Evolutionary conservation across 306 rosid species (phyloP).

Genomic region (Vigna nakashimae): DNA sequence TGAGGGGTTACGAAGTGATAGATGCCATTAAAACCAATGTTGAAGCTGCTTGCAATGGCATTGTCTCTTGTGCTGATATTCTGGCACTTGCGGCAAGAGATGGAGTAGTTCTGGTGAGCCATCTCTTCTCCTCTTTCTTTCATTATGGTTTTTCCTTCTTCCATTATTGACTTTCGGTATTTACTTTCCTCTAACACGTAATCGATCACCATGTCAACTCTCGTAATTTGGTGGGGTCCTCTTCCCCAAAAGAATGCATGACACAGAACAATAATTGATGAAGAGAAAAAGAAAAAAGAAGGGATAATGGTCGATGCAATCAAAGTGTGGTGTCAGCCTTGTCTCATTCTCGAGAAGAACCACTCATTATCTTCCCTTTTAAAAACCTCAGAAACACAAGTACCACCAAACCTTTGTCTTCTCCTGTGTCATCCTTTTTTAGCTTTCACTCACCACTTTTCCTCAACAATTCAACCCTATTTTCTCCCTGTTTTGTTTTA

Average conservation of each 20-base stretch:
- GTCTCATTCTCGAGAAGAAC: slow-evolving; percentile 19
- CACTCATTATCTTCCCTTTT: background rate
- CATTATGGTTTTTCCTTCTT: background rate
- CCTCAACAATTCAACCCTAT: background rate
- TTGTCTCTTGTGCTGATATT: slow-evolving; percentile 86
- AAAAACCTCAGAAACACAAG: background rate
- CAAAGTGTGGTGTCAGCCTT: slow-evolving; percentile 13
- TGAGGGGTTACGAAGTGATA: slow-evolving; percentile 75
- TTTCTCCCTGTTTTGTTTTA: background rate
- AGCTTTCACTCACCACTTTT: background rate
- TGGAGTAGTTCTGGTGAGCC: slow-evolving; percentile 61
- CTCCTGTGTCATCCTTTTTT: background rate
- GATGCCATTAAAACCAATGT: slow-evolving; percentile 70
- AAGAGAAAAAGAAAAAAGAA: background rate
- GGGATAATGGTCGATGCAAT: slow-evolving; percentile 22
- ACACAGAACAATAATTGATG: background rate
- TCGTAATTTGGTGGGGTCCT: slow-evolving; percentile 31
- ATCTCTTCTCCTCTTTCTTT: background rate
- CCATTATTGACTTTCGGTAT: slow-evolving; percentile 38
- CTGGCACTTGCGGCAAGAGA: slow-evolving; percentile 82
- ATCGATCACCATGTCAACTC: slow-evolving; percentile 41
- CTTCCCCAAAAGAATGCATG: background rate
- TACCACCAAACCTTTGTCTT: background rate
- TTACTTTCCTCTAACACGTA: slow-evolving; percentile 31
- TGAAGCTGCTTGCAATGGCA: slow-evolving; percentile 74